Base-by-base conservation (phyloP, 129 eudicot species). In the Ambrosia trifida region DNA sequence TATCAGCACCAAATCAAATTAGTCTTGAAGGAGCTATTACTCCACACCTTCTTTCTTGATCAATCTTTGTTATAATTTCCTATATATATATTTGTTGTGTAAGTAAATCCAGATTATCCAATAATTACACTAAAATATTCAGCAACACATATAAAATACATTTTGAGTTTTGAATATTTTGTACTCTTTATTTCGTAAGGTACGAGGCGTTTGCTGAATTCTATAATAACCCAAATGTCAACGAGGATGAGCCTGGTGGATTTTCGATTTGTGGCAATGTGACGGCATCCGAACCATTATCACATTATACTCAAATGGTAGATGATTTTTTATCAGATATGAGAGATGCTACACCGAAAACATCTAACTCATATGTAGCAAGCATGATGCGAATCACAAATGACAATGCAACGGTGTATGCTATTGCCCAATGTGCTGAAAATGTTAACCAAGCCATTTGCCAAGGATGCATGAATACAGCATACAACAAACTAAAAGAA, bases 311-410 rank as follows among this genome's bases (percentile, higher is more conserved):
- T n/a, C 68, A 64, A 35, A 78, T 11, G 7, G 86, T 73, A 5
- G 64, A 53, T 44, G 63, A 68, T 2, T 41, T 88, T 24, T 50
- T 88, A 24, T 45, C 54, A 2, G 80, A 88, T 52, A 82, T 85
- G 44, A 65, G 65, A 64, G 66, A 76, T 12, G 90, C 84, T 52
- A 88, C 90, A 3, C 88, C 90, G 0, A 81, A 75, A 64, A 76
- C 73, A 33, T 74, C 46, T 5, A 81, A 79, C 17, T 81, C 54
- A 43, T 88, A 57, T 79, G 90, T 87, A 4, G 90, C 90, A 32
- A 41, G 79, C 4, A 73, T 57, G 53, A 83, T 80, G 72, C 69
- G 40, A 68, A 51, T 78, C 3, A 2, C 28, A 45, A 75, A 47
- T 30, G 81, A 72, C 13, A 75, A 78, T 69, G 52, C 32, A 68